Base-by-base conservation (phyloP, 495 filamentous ascomycete species). In the Hypoxylon rickii region DNA sequence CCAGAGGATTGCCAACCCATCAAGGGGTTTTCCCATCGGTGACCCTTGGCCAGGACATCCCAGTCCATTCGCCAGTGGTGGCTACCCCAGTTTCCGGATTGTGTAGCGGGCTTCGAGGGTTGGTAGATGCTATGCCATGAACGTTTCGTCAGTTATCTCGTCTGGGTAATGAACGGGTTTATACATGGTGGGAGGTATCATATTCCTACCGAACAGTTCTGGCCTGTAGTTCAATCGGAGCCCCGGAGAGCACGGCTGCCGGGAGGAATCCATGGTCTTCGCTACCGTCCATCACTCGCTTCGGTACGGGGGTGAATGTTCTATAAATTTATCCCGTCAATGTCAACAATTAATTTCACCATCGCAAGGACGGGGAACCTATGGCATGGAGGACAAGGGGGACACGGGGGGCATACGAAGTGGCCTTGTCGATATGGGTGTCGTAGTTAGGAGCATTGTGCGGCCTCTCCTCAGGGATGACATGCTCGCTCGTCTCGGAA, bases 1-100 rank as follows among this genome's bases (percentile, higher is more conserved):
- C 83, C 94, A 39, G 90, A 95, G 5, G 93, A 96, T 69, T 97
- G 92, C 95, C 95, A 99, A 21, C 94, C 94, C 84, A 97, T 99
- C 64, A 97, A 76, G 32, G 85, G 88, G 75, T 99, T 99, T 80
- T 99, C 94, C 94, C 94, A 97, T 65, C 94, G 85, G 71, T 97
- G 89, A 38, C 83, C 83, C 75, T 89, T 95, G 58, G 79, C 76
- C 22, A 96, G 75, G 36, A 93, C 81, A 73, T 99, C 94, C 94
- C 94, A 99, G 70, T 99, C 94, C 92, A 99, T 96, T 33, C 89
- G 88, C 94, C 94, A 99, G 59, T 89, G 83, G 62, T 88, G 84
- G 46, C 79, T 73, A 58, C 89, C 86, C 85, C 87, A 91, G 54
- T 81, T 83, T 65, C 93, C 93, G 21, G 92, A 97, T 70, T 99